Conservation (phyloP, 2,329 filamentous ascomycete genomes). For the Dichotomopilus funicola region DNA sequence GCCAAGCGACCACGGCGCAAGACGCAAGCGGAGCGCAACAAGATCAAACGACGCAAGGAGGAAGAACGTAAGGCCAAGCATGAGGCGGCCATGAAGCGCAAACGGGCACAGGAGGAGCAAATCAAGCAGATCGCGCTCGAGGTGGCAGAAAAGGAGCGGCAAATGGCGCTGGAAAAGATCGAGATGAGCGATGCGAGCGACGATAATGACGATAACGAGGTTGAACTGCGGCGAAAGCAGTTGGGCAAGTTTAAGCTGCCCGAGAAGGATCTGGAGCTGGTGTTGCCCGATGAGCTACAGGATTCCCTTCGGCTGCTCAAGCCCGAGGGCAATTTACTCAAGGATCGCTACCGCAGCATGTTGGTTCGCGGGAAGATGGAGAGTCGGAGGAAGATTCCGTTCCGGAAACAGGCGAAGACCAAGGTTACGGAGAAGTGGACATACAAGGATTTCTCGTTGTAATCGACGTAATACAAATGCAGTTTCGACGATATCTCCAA, state of each 20-base stretch:
- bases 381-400: constrained; percentile 67
- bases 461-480: neutral
- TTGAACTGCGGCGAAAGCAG: constrained; percentile 60
- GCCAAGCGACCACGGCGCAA: constrained; percentile 78
- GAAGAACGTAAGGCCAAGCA: constrained; percentile 71
- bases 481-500: neutral
- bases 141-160: constrained; percentile 50
- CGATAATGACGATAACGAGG: constrained; percentile 50
- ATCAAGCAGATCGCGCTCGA: constrained; percentile 65
- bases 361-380: constrained; percentile 87
- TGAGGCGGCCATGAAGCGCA: constrained; percentile 67
- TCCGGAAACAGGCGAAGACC: constrained; percentile 74
- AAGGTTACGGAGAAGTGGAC: constrained; percentile 93
- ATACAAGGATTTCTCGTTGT: constrained; percentile 75
- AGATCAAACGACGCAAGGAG: constrained; percentile 80
- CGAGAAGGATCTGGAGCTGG: constrained; percentile 71
- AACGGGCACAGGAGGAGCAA: constrained; percentile 62
- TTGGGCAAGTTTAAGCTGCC: constrained; percentile 70
- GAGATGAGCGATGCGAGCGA: constrained; percentile 43
- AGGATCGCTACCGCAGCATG: constrained; percentile 85
- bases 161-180: constrained; percentile 37
- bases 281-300: constrained; percentile 77
- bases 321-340: constrained; percentile 91
- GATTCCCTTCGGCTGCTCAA: constrained; percentile 75
- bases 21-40: constrained; percentile 80